A percentile compares a stretch with the other conserved stretches of the same genome.
Conservation (phyloP, 108 stramenopile species). For the Poteriospumella lacustris region DNA sequence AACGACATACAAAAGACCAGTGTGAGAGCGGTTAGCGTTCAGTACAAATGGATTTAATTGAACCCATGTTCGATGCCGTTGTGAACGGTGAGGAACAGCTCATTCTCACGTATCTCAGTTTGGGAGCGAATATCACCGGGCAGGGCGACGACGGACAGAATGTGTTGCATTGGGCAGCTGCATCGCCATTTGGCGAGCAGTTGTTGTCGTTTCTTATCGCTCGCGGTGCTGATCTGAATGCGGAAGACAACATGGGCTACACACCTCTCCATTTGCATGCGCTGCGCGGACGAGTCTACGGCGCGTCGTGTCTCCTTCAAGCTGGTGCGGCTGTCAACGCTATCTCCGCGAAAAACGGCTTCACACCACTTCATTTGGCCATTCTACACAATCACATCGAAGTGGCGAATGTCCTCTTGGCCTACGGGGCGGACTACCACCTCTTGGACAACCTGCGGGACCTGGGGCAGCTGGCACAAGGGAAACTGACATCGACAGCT, state of each 20-base stretch:
- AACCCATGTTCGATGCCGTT: background rate
- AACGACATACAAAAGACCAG: no score
- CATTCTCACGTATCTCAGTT: background rate
- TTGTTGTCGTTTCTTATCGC: no score
- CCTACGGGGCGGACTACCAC: constrained; percentile 1
- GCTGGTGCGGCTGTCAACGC: background rate
- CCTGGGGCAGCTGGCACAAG: no score
- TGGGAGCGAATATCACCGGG: background rate
- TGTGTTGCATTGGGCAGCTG: no score
- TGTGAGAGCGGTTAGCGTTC: no score
- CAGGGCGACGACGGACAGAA: no score
- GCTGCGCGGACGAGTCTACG: background rate
- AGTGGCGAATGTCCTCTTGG: background rate
- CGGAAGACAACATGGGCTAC: background rate
- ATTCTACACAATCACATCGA: background rate
- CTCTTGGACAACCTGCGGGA: no score
- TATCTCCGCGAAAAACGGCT: background rate
- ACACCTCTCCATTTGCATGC: background rate
- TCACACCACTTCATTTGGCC: background rate
- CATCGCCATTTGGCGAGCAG: no score
- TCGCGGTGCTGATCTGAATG: background rate
- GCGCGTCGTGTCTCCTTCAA: background rate
- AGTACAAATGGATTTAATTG: constrained; percentile 18
- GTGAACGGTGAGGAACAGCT: background rate
- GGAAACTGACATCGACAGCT: no score